A percentile compares a stretch with the other conserved stretches of the same genome.
Evolutionary conservation across 2,329 filamentous ascomycete species (phyloP).

Genomic region (Mycosphaerella sp.): DNA sequence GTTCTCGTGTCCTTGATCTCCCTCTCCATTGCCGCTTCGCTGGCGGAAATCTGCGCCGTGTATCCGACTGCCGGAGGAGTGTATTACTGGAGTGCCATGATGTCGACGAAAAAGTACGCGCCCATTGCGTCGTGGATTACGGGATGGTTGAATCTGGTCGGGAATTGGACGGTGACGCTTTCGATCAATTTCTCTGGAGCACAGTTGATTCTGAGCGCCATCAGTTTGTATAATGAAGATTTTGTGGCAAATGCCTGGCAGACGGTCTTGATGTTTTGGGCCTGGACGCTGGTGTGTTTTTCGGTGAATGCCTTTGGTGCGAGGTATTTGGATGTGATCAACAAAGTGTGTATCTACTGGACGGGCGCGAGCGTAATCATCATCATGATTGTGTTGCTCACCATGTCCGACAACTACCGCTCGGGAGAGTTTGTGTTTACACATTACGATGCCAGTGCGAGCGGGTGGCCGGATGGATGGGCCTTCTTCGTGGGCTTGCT

Average conservation of each 20-base stretch:
- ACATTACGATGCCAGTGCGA: conserved; percentile 60
- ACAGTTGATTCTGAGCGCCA: conserved; percentile 61
- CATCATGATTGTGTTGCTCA: conserved; percentile 59
- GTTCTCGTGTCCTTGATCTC: conserved; percentile 59
- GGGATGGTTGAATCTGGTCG: conserved; percentile 65
- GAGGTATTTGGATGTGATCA: conserved; percentile 60
- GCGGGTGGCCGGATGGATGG: conserved; percentile 64
- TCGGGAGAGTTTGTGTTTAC: conserved; percentile 60
- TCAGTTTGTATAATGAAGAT: conserved; percentile 63
- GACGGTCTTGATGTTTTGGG: conserved; percentile 67
- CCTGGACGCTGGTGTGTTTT: conserved; percentile 60
- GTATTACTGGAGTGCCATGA: conserved; percentile 65
- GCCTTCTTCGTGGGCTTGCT: conserved; percentile 66
- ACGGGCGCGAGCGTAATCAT: conserved; percentile 60
- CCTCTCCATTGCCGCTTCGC: conserved; percentile 56
- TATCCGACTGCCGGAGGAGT: conserved; percentile 64
- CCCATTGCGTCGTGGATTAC: conserved; percentile 64
- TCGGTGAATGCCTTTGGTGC: conserved; percentile 59
- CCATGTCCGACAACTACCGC: conserved; percentile 53
- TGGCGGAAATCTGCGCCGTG: conserved; percentile 64
- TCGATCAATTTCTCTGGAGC: conserved; percentile 67
- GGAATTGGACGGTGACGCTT: conserved; percentile 63
- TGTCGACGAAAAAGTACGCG: conserved; percentile 57
- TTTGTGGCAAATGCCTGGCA: conserved; percentile 63
- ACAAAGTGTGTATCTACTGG: conserved; percentile 69